Evolutionary conservation across 352 stramenopile species (phyloP), one percentile per base, ranked within the genome.

Genomic region (Phytopythium ostracodes): DNA sequence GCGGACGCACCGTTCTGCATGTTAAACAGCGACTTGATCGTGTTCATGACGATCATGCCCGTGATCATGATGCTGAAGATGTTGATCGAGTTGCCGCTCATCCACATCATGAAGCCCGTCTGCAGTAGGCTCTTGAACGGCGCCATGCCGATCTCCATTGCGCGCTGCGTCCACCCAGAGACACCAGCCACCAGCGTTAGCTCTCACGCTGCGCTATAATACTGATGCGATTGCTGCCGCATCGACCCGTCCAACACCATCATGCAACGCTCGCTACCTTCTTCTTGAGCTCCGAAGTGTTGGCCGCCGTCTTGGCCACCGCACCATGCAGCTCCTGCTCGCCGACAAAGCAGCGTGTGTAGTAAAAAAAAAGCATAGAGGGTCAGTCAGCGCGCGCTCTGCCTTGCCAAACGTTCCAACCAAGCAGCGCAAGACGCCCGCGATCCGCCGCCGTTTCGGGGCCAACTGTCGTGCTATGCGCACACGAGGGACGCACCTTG

Each of bases 1-100:
- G 44, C 14, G 15, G 42, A 63, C 69, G 50, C 61, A 88, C 79
- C 78, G 29, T 67, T 75, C 61, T 89, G 77, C 52, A 96, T 81
- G 62, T 86, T 88, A 59, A 96, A 88, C 61, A 97, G 76, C 35
- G 88, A 92, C 78, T 97, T 97, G 72, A 93, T 63, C 12, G 90
- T 96, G 73, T 96, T 96, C 78, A 95, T 91, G 59, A 97, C 73
- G 67, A 96, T 94, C 89, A 97, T 97, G 60, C 75, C 90, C 9
- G 87, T 96, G 73, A 97, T 92, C 91, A 97, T 97, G 75, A 97
- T 97, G 62, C 85, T 96, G 71, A 98, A 98, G 64, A 98, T 98
- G 74, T 98, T 96, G 68, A 98, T 90, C 52, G 88, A 89, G 63
- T 91, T 95, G 60, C 93, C 93, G 58, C 85, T 96, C 93, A 98